Evolutionary conservation across 208 protist genomes (phyloP).

Genomic region (Crithidia bombi): DNA sequence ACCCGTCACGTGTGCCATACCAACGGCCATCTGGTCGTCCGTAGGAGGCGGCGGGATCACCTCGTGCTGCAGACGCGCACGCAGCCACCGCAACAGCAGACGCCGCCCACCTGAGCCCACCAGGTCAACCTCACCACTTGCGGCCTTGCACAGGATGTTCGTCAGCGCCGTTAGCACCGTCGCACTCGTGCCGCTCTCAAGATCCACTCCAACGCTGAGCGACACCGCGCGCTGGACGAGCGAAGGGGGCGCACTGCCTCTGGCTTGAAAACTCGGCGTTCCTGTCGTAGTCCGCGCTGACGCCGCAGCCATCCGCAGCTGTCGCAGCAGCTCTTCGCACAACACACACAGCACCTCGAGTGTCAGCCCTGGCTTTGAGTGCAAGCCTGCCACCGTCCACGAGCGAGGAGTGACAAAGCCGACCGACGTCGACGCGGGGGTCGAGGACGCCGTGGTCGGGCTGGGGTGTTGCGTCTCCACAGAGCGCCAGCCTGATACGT

Average conservation of each 20-base stretch:
- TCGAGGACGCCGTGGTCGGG: neutral
- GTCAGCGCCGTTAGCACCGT: constrained; percentile 33
- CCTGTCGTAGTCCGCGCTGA: too few relatives aligned
- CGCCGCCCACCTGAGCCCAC: constrained; percentile 21
- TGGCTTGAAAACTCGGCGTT: too few relatives aligned
- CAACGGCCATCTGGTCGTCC: neutral
- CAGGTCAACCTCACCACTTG: constrained; percentile 32
- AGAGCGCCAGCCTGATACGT: too few relatives aligned
- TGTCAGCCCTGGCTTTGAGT: constrained; percentile 29
- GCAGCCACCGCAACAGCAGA: constrained; percentile 38
- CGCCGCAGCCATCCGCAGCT: constrained; percentile 21
- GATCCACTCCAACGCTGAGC: constrained; percentile 27
- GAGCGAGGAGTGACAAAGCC: constrained; percentile 7
- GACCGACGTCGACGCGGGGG: neutral
- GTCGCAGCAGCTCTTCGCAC: constrained; percentile 36
- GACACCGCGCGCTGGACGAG: constrained; percentile 20
- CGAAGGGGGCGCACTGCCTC: neutral
- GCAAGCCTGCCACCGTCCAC: constrained; percentile 29
- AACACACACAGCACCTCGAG: constrained; percentile 39
- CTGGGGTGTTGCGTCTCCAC: neutral
- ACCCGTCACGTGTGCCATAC: neutral
- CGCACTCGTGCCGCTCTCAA: constrained; percentile 28
- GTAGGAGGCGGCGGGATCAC: neutral
- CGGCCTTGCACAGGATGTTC: constrained; percentile 30
- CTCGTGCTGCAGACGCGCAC: constrained; percentile 27